Base-by-base conservation (phyloP, 805 yeast genomes). In the Candida maris region DNA sequence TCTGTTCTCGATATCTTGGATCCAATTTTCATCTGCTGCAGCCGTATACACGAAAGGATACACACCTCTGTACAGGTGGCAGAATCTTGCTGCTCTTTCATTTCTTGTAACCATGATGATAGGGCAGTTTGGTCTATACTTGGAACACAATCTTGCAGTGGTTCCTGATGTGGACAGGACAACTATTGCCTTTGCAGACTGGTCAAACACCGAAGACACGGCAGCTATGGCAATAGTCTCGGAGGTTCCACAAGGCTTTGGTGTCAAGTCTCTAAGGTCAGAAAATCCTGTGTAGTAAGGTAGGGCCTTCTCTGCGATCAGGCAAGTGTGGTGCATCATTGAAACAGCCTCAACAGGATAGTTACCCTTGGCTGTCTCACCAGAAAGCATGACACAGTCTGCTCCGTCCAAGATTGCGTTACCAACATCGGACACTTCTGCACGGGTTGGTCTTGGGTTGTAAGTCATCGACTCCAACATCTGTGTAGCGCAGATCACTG, bases 391-490 rank as follows among this genome's bases (percentile, higher is more conserved):
- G 65, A 93, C 97, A 85, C 98, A 93, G 75, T 93, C 98, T 60
- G 97, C 97, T 72, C 98, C 98, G 63, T 93, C 98, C 64, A 93
- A 78, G 52, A 93, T 85, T 56, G 98, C 98, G 71, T 93, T 93
- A 73, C 98, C 98, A 49, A 93, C 98, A 68, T 93, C 98, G 39
- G 95, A 83, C 45, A 93, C 98, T 75, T 93, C 98, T 54, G 98
- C 98, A 75, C 98, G 85, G 65, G 98, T 93, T 70, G 98, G 98
- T 72, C 98, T 85, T 68, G 98, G 98, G 84, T 93, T 93, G 74
- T 84, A 87, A 45, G 97, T 93, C 98, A 93, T 93, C 43, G 97
- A 87, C 74, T 93, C 98, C 68, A 93, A 81, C 98, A 93, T 93
- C 75, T 93, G 98, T 51, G 98, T 93, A 52, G 98, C 98, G 75